Base-by-base conservation (phyloP, 2,329 filamentous ascomycete genomes). In the Colletotrichum musicola region DNA sequence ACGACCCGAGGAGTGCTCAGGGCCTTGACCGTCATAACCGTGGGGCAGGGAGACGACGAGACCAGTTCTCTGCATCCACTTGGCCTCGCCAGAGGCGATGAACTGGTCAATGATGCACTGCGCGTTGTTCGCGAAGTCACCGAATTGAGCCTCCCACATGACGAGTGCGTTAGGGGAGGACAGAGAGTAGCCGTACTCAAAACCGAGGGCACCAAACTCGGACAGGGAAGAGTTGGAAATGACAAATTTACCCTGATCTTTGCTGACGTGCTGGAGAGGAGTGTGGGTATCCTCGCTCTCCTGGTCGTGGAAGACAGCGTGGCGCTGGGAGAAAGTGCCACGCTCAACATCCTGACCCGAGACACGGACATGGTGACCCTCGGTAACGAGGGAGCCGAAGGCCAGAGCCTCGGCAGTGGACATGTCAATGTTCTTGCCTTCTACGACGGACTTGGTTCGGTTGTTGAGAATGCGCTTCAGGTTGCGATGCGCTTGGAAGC, bases 81-180 rank as follows among this genome's bases (percentile, higher is more conserved):
- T 99, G 73, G 93, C 91, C 84, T 99, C 96, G 78, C 96, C 96
- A 71, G 96, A 98, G 58, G 96, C 95, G 75, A 99, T 92, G 84
- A 99, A 99, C 83, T 99, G 96, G 81, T 99, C 96, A 77, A 99
- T 97, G 82, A 99, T 97, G 81, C 94, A 97, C 84, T 99, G 96
- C 50, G 96, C 95, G 78, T 98, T 99, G 88, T 99, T 99, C 87
- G 96, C 96, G 77, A 99, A 99, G 83, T 99, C 96, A 86, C 96
- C 96, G 77, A 99, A 99, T 82, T 99, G 96, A 44, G 96, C 96
- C 84, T 99, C 96, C 96, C 96, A 99, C 90, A 99, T 97, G 75
- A 99, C 95, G 27, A 99, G 89, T 44, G 96, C 95, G 79, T 98
- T 97, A 66, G 96, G 96, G 35, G 96, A 98, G 30, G 95, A 97